These are phyloP conservation scores for Parmelia sp. DNA, from an alignment of 495 filamentous ascomycete genomes.

Conservation along the genomic window DNA sequence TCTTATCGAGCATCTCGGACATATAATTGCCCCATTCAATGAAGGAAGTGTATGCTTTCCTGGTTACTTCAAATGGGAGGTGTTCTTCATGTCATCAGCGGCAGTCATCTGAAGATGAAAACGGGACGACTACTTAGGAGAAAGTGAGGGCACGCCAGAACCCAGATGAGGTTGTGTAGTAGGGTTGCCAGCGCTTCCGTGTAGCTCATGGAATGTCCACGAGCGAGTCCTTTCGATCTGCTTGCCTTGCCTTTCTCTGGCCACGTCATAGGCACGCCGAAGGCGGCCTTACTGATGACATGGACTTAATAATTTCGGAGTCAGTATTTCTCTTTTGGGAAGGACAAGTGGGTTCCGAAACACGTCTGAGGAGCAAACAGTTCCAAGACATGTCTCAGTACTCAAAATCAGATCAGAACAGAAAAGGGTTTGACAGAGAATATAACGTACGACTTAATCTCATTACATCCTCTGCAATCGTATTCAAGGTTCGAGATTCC, in stretches of 20 bases:
- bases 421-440: no score
- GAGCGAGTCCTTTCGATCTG: not conserved
- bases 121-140: constrained; percentile 33
- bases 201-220: constrained; percentile 56
- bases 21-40: constrained; percentile 60
- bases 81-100: constrained; percentile 26
- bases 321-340: no score
- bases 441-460: constrained; percentile 50
- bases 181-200: constrained; percentile 45
- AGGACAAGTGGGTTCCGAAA: no score
- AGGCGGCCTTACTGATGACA: constrained; percentile 62
- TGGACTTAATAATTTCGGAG: no score
- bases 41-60: constrained; percentile 43
- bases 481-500: constrained; percentile 7
- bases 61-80: constrained; percentile 47
- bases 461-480: constrained; percentile 43
- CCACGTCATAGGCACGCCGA: constrained; percentile 55
- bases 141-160: constrained; percentile 46
- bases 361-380: no score
- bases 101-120: not conserved
- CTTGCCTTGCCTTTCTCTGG: constrained; percentile 20
- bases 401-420: no score
- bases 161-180: constrained; percentile 48
- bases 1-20: constrained; percentile 52
- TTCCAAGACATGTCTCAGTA: no score